Evolutionary conservation across 441 rosid species (phyloP).

Genomic region (Syzygium malaccense): DNA sequence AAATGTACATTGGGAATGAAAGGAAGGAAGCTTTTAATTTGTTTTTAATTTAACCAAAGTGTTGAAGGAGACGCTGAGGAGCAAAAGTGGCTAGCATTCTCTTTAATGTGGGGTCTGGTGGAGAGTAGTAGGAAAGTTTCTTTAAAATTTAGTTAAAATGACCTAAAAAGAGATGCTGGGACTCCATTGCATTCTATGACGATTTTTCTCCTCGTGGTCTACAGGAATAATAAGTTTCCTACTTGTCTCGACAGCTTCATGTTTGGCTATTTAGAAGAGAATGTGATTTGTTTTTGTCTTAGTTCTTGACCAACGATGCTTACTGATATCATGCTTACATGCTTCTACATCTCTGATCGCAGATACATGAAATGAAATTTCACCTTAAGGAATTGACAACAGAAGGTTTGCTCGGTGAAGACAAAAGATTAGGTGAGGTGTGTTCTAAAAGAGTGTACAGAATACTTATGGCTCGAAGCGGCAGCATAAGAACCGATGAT

Average conservation of each 20-base stretch:
- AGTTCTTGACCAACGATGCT: not conserved
- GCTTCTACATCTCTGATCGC: conserved; percentile 3
- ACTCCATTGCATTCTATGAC: not conserved
- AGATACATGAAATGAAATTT: conserved; percentile 88
- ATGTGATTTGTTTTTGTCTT: not conserved
- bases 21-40: not conserved
- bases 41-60: not conserved
- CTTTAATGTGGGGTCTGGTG: not conserved
- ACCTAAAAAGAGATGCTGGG: not conserved
- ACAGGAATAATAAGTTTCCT: not conserved
- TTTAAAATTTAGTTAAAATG: not conserved
- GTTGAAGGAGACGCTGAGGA: not conserved
- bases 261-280: not conserved
- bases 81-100: not conserved
- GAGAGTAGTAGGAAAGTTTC: not conserved
- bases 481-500: conserved; percentile 70
- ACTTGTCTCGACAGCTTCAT: not conserved
- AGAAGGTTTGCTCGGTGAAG: conserved; percentile 66
- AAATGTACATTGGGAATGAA: not conserved
- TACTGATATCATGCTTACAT: not conserved
- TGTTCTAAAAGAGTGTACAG: conserved; percentile 87
- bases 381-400: conserved; percentile 63
- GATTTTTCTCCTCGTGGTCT: not conserved
- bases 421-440: conserved; percentile 70
- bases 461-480: conserved; percentile 74